Base-by-base conservation (phyloP, 768 basidiomycete genomes). In the Boletus patriciae region DNA sequence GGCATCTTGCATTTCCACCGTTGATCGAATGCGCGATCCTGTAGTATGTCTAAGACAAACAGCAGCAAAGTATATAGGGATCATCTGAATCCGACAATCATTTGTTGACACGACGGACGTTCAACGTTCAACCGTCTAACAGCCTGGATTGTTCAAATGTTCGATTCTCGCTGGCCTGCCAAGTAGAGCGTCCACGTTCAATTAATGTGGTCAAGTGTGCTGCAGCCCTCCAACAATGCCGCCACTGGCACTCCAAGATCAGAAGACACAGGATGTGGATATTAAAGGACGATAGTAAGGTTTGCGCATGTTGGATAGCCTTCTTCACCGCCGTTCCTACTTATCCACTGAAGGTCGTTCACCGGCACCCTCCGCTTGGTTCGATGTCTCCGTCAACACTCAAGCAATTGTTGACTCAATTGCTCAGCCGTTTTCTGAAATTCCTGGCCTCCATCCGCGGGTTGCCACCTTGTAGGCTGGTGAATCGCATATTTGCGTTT, bases 401-500 rank as follows among this genome's bases (percentile, higher is more conserved):
- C 10, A 51, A 13, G 7, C 45, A 45, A 44, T 25, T 31, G 15
- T 16, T 62, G 41, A 12, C 44, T 34, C 59, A 27, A 36, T 31
- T 57, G 8, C 37, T 57, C 36, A 29, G 46, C 10, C 42, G 46
- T 33, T 41, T 61, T 29, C 48, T 53, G 27, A 57, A 54, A 10
- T 31, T 62, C 27, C 21, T 49, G 21, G 43, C 8, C 3, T 50
- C 52, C 44, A 44, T 44, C n/a, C 62, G 31, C 4, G 25, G 36
- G 36, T 31, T 49, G 10, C 36, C 55, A 29, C 34, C 55, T 19
- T 11, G 38, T 3, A 48, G 50, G 42, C 23, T 55, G 7, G 42
- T 59, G 29, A 43, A 52, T 9, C 19, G 23, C 9, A n/a, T 61
- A 1, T 37, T 56, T 25, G 40, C 50, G 7, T 45, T 56, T 23